These are phyloP conservation scores for Acacia confusa DNA, from an alignment of 306 rosid genomes.

Conservation along the genomic window DNA sequence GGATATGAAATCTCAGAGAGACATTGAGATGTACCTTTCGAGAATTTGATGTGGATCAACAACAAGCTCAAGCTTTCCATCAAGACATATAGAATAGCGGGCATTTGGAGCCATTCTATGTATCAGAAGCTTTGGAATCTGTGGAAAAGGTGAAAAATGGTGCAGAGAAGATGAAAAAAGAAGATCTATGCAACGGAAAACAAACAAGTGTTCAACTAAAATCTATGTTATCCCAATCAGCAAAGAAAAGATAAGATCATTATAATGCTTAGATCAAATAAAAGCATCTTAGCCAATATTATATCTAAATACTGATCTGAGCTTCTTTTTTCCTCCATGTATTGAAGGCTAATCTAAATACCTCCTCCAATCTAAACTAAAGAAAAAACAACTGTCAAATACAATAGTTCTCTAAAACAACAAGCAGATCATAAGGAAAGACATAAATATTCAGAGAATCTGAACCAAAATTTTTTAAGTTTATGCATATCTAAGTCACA, in stretches of 20 bases:
- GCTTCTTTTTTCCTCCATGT: not conserved
- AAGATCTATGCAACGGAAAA: conserved; percentile 2
- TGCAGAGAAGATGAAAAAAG: conserved; percentile 19
- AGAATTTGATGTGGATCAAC: conserved; percentile 90
- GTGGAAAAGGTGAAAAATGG: conserved; percentile 33
- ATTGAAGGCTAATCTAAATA: not conserved
- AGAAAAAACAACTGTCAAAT: not conserved
- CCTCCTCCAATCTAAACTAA: not conserved
- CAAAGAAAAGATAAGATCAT: not conserved
- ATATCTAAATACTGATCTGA: not conserved
- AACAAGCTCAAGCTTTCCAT: conserved; percentile 93
- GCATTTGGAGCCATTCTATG: conserved; percentile 92
- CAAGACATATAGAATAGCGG: conserved; percentile 87
- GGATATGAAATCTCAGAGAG: conserved; percentile 10
- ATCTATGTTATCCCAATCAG: not conserved
- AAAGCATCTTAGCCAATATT: not conserved
- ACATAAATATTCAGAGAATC: not conserved
- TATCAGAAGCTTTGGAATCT: conserved; percentile 93
- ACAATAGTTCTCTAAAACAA: conserved; percentile 11
- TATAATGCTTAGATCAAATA: not conserved
- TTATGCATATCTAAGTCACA: conserved; percentile 22
- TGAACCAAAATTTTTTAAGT: not conserved
- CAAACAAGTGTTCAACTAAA: not conserved
- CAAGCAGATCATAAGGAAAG: conserved; percentile 25
- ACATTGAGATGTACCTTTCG: conserved; percentile 61